phyloP scores from a whole-genome alignment of 1,284 basidiomycete genomes.

The Puccinia triticina region DNA sequence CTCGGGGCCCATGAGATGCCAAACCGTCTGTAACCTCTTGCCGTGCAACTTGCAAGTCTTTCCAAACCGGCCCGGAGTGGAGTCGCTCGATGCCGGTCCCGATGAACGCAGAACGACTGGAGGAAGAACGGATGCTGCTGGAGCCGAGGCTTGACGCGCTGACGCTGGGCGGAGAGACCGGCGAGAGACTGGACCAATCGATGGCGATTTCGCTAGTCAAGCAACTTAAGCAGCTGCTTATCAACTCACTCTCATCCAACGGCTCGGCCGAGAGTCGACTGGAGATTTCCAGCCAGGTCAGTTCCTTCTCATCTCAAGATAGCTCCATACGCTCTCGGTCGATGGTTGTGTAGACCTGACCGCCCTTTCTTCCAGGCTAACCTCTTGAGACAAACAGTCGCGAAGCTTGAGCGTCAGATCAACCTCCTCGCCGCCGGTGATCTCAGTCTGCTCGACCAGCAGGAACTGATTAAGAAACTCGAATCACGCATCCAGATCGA shows the following conservation, averaged over 20 bases:
- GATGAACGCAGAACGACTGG: too few relatives aligned
- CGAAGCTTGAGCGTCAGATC: not conserved
- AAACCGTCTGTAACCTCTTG: too few relatives aligned
- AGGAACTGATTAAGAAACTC: constrained; percentile 6
- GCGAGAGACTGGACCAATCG: constrained; percentile 9
- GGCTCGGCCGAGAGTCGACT: constrained; percentile 9
- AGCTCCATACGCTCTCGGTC: not conserved
- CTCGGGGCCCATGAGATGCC: too few relatives aligned
- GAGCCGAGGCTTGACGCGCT: not conserved
- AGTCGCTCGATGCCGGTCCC: too few relatives aligned
- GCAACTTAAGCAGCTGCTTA: constrained; percentile 20
- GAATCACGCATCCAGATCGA: constrained; percentile 29
- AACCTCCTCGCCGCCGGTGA: constrained; percentile 20
- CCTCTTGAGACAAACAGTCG: not conserved
- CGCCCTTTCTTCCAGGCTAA: not conserved
- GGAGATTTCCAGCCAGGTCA: constrained; percentile 31
- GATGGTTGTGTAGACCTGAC: not conserved
- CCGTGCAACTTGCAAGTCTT: too few relatives aligned
- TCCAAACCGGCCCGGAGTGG: too few relatives aligned
- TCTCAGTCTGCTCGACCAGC: constrained; percentile 29
- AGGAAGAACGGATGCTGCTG: not conserved
- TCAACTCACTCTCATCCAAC: not conserved
- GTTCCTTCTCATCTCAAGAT: not conserved
- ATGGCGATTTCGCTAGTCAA: constrained; percentile 3
- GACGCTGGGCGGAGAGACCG: too few relatives aligned